Evolutionary conservation across 2,329 filamentous ascomycete genomes (phyloP), one percentile per base, ranked within the genome.

Genomic region (Talaromyces sp.): DNA sequence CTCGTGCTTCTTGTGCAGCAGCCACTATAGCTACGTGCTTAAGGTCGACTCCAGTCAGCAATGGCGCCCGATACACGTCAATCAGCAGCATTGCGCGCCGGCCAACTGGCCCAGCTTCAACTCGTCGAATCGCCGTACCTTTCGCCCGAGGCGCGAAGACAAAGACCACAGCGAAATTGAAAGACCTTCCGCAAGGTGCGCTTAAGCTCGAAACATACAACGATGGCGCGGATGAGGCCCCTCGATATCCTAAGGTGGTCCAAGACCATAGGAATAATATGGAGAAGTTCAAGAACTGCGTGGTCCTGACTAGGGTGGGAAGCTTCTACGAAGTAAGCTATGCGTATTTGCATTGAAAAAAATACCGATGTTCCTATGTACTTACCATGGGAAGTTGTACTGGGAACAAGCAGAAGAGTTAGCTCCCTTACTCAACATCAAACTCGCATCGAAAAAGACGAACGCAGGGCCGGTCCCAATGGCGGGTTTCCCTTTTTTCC

Each of bases 321-420:
- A 90, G 93, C 66, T 99, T 99, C 79, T 99, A 98, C 78, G 95
- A 99, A 79, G 83, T 84, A 77, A 52, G 72, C 60, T 47, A 31
- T 24, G 35, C 10, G 19, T 43, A 41, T 33, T 39, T 14, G n/a
- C n/a, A 37, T 22, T 22, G 2, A 47, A 37, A 5, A 56, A 2
- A 39, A 10, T 37, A 47, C 45, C 41, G 24, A 22, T 13, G 24
- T 43, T 2, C 9, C 22, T 9, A 31, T 27, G 2, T 39, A 31
- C 67, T 68, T 54, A 69, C 65, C 22, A 43, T 6, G n/a, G 57
- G 19, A 63, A 82, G 85, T 82, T 99, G 66, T 99, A 99, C 80
- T 96, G 98, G 76, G 90, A 96, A 72, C 93, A 99, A 75, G 95
- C 96, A 11, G 91, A 96, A 66, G 89, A 97, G 73, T 90, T 90